A percentile compares a stretch with the other conserved stretches of the same genome.
Conservation (phyloP, 2,329 filamentous ascomycete species). For the Trichoderma simmonsii region DNA sequence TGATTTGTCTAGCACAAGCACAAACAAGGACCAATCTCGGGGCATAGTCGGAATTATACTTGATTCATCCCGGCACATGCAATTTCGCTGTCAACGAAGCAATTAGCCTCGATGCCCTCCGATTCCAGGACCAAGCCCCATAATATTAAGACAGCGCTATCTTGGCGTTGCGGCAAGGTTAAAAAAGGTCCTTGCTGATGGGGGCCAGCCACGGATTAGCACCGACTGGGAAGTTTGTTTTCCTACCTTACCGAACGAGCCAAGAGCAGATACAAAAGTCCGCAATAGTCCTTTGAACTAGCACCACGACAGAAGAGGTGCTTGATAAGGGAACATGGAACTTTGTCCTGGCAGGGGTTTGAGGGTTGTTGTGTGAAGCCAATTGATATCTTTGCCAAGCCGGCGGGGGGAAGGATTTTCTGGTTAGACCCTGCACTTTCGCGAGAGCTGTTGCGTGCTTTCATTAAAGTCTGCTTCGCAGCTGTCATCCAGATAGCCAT, state of each 20-base stretch:
- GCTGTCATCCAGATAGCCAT: not conserved
- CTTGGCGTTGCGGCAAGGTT: constrained; percentile 12
- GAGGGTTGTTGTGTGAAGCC: not conserved
- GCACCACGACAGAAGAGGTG: not conserved
- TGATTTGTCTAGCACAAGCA: not conserved
- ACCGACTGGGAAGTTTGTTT: not conserved
- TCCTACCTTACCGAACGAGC: constrained; percentile 14
- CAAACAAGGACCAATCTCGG: not conserved
- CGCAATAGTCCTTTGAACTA: not conserved
- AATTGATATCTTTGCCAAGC: not conserved
- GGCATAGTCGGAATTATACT: not conserved
- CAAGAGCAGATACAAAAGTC: constrained; percentile 13
- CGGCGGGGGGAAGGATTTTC: not conserved
- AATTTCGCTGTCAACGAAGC: not conserved
- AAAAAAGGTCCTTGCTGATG: not conserved
- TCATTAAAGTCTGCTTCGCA: not conserved
- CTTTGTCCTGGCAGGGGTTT: not conserved
- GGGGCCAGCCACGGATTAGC: not conserved
- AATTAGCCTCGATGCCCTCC: not conserved
- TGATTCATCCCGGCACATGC: not conserved
- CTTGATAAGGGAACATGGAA: constrained; percentile 1
- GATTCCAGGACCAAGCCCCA: not conserved
- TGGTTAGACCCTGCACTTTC: not conserved
- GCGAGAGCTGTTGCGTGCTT: not conserved
- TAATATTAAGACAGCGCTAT: constrained; percentile 14